Evolutionary conservation across 2,329 filamentous ascomycete species (phyloP), one percentile per base, ranked within the genome.

Genomic region (Ploettnerulaceae sp.): DNA sequence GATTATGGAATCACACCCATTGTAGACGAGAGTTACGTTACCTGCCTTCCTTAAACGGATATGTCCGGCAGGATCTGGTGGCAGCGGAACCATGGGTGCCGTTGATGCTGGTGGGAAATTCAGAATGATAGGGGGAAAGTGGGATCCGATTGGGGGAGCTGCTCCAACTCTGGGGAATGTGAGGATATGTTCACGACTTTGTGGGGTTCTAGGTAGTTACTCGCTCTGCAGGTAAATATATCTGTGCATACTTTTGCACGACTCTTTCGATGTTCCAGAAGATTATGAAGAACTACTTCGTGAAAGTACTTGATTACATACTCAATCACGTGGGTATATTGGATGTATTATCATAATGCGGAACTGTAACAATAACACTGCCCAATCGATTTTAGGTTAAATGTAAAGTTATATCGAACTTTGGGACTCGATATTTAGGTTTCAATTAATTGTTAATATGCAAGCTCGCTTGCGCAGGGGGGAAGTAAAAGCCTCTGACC

Each of bases 1-100:
- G 6, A 12, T 15, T 6, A 2, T 17, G 24, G 29, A 39, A 26
- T 17, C 36, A 39, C 36, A 20, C 11, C 3, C 7, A 20, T 4
- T 11, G 8, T 39, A 6, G 20, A 11, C 29, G 24, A 8, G 9
- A 39, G 15, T 29, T 39, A 26, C 29, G 25, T 26, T n/a, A 39
- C 36, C 6, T 20, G 25, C 36, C 25, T 14, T 39, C 15, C 24
- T 29, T 17, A 18, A 17, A 12, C 7, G 24, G 9, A 29, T 14
- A 24, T 11, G 21, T 39, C 25, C 25, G 24, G 24, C 36, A 39
- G 24, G 25, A 28, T 39, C 29, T 39, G 12, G n/a, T 24, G 21
- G 17, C 7, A 9, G 31, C 36, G 36, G 24, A 39, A 39, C 11
- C 24, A 20, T 39, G 36, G 15, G 36, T 26, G 36, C 36, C 36